phyloP scores from a whole-genome alignment of 306 rosid genomes.

The apple (Malus domestica) region ASM211411v1 NC_041804.1:15575001-15575500 shows the following conservation, averaged over 20 bases:
- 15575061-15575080: slow-evolving; percentile 58
- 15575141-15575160: slow-evolving; percentile 85
- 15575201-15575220: background rate
- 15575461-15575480: background rate
- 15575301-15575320: slow-evolving; percentile 11
- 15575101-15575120: slow-evolving; percentile 59
- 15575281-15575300: slow-evolving; percentile 33
- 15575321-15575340: background rate
- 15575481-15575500: background rate
- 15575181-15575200: slow-evolving; percentile 38
- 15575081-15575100: slow-evolving; percentile 80
- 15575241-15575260: slow-evolving; percentile 31
- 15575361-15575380: background rate
- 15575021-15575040: slow-evolving; percentile 32
- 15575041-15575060: slow-evolving; percentile 34
- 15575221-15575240: background rate
- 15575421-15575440: background rate
- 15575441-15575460: slow-evolving; percentile 1
- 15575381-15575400: background rate
- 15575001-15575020: slow-evolving; percentile 29
- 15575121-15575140: slow-evolving; percentile 65
- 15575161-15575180: slow-evolving; percentile 72
- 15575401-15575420: background rate
- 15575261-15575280: slow-evolving; percentile 14
- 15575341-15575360: slow-evolving; percentile 2